phyloP scores from a whole-genome alignment of 192 early-diverging fungal genomes.

The Rhizophagus clarus region DNA sequence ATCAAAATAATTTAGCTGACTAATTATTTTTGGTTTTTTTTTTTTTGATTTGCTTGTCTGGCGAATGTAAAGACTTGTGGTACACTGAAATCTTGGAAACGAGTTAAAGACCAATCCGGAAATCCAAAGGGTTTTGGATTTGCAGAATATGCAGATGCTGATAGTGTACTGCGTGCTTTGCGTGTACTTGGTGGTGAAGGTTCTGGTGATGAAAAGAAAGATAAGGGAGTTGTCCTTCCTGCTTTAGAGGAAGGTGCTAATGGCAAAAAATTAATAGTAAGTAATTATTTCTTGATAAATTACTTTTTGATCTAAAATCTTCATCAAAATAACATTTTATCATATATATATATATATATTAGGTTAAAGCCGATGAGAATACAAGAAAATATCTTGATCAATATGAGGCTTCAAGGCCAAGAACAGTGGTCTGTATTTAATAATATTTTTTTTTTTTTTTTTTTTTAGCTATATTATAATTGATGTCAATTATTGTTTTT shows the following conservation, averaged over 20 bases:
- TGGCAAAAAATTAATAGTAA: slow-evolving; percentile 52
- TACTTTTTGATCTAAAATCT: not conserved
- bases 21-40: slow-evolving; percentile 13
- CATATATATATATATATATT: slow-evolving; percentile 39
- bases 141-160: slow-evolving; percentile 67
- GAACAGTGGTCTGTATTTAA: slow-evolving; percentile 41
- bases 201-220: slow-evolving; percentile 31
- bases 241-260: slow-evolving; percentile 40
- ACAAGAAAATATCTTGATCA: slow-evolving; percentile 40
- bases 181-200: slow-evolving; percentile 69
- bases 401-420: slow-evolving; percentile 42
- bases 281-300: slow-evolving; percentile 13
- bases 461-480: not conserved
- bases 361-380: slow-evolving; percentile 37
- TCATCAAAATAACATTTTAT: not conserved
- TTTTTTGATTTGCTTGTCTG: not conserved
- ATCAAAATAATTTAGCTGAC: slow-evolving; percentile 9
- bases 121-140: slow-evolving; percentile 76
- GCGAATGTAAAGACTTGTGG: slow-evolving; percentile 64
- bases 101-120: slow-evolving; percentile 63
- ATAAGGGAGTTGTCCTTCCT: slow-evolving; percentile 42
- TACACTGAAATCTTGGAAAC: slow-evolving; percentile 65
- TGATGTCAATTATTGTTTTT: not conserved
- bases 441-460: no score
- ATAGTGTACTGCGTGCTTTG: slow-evolving; percentile 63